Evolutionary conservation across 495 filamentous ascomycete species (phyloP).

Genomic region (Parathielavia appendiculata): DNA sequence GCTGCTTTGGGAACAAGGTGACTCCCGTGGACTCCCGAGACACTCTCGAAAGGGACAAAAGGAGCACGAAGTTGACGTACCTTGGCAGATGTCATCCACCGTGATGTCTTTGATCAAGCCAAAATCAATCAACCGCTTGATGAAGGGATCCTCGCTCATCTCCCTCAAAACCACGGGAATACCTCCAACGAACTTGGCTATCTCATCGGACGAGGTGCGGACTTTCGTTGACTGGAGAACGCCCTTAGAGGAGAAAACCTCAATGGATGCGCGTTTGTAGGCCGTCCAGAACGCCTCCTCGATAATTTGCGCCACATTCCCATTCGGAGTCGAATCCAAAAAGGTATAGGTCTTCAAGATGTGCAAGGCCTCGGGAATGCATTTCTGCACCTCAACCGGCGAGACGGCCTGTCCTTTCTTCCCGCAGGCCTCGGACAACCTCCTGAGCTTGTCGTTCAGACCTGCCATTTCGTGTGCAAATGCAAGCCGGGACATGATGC

Average conservation of each 20-base stretch:
- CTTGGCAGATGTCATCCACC: constrained; percentile 71
- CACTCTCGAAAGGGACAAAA: no score
- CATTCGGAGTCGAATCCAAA: constrained; percentile 80
- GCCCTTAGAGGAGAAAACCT: constrained; percentile 80
- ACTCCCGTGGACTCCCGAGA: no score
- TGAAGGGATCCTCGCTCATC: constrained; percentile 62
- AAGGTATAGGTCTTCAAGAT: constrained; percentile 78
- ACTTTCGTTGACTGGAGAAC: constrained; percentile 73
- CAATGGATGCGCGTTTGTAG: constrained; percentile 71
- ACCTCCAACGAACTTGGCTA: constrained; percentile 79
- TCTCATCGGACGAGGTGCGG: constrained; percentile 71
- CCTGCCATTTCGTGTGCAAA: constrained; percentile 81
- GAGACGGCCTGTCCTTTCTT: constrained; percentile 36
- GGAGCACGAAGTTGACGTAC: no score
- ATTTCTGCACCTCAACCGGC: constrained; percentile 56
- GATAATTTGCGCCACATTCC: constrained; percentile 71
- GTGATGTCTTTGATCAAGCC: constrained; percentile 80
- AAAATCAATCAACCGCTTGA: constrained; percentile 70
- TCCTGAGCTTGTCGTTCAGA: constrained; percentile 54
- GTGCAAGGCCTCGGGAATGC: constrained; percentile 74
- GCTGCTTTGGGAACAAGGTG: no score
- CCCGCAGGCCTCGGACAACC: constrained; percentile 42
- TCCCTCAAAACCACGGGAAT: constrained; percentile 80
- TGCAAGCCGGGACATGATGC: constrained; percentile 81
- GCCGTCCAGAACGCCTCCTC: constrained; percentile 94